A percentile compares a stretch with the other conserved stretches of the same genome.
phyloP scores from a whole-genome alignment of 805 yeast genomes.

The Kodamaea leandrae region DNA sequence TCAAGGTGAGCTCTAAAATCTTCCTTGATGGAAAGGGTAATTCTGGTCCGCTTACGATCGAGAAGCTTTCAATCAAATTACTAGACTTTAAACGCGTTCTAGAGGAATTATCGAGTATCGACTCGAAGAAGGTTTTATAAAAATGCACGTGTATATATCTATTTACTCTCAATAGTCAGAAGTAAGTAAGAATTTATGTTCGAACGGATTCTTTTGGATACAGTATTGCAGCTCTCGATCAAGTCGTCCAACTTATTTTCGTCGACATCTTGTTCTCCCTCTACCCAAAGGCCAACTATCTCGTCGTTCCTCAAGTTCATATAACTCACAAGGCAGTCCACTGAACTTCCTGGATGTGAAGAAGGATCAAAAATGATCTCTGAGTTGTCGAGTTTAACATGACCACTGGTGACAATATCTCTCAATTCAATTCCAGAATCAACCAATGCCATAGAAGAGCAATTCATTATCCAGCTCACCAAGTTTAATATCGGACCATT shows the following conservation, averaged over 20 bases:
- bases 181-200: constrained; percentile 46
- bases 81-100: constrained; percentile 23
- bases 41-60: constrained; percentile 17
- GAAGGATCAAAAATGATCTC: constrained; percentile 16
- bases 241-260: constrained; percentile 24
- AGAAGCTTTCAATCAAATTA: constrained; percentile 21
- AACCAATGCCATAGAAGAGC: constrained; percentile 69
- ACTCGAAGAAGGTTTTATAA: constrained; percentile 15
- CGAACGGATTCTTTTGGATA: constrained; percentile 42
- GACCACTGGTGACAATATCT: constrained; percentile 73
- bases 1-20: constrained; percentile 34
- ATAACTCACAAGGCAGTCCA: constrained; percentile 47
- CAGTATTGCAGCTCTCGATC: constrained; percentile 43
- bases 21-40: constrained; percentile 25
- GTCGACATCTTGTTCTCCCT: constrained; percentile 28
- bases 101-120: constrained; percentile 28
- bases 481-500: constrained; percentile 36
- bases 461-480: constrained; percentile 54
- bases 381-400: constrained; percentile 24
- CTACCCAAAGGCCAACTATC: constrained; percentile 58
- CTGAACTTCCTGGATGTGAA: constrained; percentile 15
- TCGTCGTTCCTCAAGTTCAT: constrained; percentile 54
- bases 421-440: constrained; percentile 81
- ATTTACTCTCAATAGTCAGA: constrained; percentile 2
- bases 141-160: constrained; percentile 1